Conservation (phyloP, 257 asterid species). For the Nicotiana noctiflora region DNA sequence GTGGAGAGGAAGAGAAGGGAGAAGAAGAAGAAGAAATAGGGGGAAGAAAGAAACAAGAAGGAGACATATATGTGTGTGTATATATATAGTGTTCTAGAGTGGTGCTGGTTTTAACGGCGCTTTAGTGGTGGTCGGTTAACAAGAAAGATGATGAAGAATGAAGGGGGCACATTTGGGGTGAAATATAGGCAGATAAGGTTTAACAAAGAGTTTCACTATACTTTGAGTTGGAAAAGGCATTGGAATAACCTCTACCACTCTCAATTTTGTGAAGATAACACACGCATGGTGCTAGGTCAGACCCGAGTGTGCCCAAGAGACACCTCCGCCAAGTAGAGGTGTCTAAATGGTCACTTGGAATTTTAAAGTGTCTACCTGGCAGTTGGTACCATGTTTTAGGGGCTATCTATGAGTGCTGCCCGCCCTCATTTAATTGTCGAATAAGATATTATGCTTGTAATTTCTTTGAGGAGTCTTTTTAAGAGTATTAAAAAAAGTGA, state of each 20-base stretch:
- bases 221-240: neutral
- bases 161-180: neutral
- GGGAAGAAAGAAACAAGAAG: too few species aligned
- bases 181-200: neutral
- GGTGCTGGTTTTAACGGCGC: neutral
- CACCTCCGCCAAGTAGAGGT: neutral
- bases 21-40: too few species aligned
- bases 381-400: neutral
- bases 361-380: neutral
- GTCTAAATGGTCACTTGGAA: neutral
- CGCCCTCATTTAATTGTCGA: neutral
- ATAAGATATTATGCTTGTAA: neutral
- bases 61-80: neutral
- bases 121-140: neutral
- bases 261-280: constrained; percentile 1
- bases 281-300: neutral
- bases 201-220: neutral
- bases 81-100: neutral
- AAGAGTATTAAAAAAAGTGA: neutral
- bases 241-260: neutral
- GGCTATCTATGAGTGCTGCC: neutral
- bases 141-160: neutral
- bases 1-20: too few species aligned
- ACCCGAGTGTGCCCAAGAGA: neutral
- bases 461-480: neutral